Percentiles rank a stretch among this genome's conserved stretches.
Conservation (phyloP, 768 basidiomycete species). For the Wakefieldia striispora region DNA sequence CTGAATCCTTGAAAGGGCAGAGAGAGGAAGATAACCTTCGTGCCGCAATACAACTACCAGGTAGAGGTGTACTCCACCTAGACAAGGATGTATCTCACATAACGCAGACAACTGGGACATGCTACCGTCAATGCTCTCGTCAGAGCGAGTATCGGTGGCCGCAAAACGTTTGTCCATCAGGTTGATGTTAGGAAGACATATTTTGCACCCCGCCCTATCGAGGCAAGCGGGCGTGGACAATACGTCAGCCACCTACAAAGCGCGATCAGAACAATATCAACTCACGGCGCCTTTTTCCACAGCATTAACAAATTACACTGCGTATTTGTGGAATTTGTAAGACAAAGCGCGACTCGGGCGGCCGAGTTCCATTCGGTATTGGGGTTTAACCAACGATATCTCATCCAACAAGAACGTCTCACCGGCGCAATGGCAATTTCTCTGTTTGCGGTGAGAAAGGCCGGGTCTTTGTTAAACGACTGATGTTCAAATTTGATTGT, state of each 20-base stretch:
- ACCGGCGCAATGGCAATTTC: slow-evolving; percentile 36
- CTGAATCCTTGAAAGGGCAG: slow-evolving; percentile 37
- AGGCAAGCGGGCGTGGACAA: slow-evolving; percentile 11
- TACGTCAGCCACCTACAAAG: slow-evolving; percentile 17
- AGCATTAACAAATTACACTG: slow-evolving; percentile 14
- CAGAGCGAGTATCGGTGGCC: slow-evolving; percentile 54
- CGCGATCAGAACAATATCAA: background rate
- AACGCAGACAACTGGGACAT: slow-evolving; percentile 52
- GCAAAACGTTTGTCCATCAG: slow-evolving; percentile 57
- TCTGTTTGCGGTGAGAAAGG: slow-evolving; percentile 34
- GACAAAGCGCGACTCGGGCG: slow-evolving; percentile 15
- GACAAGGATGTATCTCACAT: slow-evolving; percentile 9
- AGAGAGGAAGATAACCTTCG: slow-evolving; percentile 50
- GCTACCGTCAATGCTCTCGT: slow-evolving; percentile 44
- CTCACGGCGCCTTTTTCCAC: slow-evolving; percentile 1
- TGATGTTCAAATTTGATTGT: background rate
- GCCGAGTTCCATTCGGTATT: slow-evolving; percentile 8
- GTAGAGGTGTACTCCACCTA: slow-evolving; percentile 32
- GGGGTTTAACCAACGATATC: slow-evolving; percentile 3
- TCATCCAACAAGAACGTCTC: slow-evolving; percentile 29
- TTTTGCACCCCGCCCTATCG: slow-evolving; percentile 44
- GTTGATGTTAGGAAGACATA: slow-evolving; percentile 52
- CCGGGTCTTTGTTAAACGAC: background rate
- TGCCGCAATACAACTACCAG: slow-evolving; percentile 68
- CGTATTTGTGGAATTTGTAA: slow-evolving; percentile 20